Evolutionary conservation across 2,329 filamentous ascomycete genomes (phyloP), one percentile per base, ranked within the genome.

Genomic region (Aspergillus hortae): DNA sequence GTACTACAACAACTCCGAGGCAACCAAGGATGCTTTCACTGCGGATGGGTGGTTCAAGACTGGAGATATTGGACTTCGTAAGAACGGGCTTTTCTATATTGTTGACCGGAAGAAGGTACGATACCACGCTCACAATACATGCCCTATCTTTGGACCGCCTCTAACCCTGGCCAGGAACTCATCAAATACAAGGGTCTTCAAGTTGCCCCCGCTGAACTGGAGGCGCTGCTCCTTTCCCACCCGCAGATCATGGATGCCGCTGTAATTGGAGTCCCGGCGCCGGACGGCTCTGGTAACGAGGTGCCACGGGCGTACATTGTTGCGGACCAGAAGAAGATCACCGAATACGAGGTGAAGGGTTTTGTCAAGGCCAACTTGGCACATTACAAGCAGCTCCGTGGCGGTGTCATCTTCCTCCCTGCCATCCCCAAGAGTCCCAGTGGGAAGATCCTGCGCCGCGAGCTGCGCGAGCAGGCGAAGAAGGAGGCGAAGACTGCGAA

Each of bases 161-260:
- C 35, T 38, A 17, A 38, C 35, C n/a, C 21, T 43, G 15, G 9
- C 11, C 17, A 57, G 55, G 55, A 79, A 59, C 64, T 79, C 52
- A 79, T 79, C 65, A 80, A 80, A 56, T 75, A 78, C 47, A 74
- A 77, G 12, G 77, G 72, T 2, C 74, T 77, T 59, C 77, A 78
- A 56, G 75, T 42, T n/a, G 40, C 40, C 40, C 40, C 40, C 11
- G 40, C 40, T 2, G 40, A 42, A 12, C 19, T 79, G 6, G 75
- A 77, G 61, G 74, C 71, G 2, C 68, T 74, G 3, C 62, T 78
- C 1, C 69, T 77, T 6, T 66, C 61, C 5, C 73, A 77, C 54
- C 73, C 73, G 0, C 61, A 70, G 15, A 72, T 78, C 41, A 66
- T 70, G 27, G 74, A 77, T 50, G 70, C 70, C 2, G 75, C 73